These are phyloP conservation scores for Verticillium zaregamsianum DNA, from an alignment of 2,329 filamentous ascomycete species.

Conservation along the genomic window DNA sequence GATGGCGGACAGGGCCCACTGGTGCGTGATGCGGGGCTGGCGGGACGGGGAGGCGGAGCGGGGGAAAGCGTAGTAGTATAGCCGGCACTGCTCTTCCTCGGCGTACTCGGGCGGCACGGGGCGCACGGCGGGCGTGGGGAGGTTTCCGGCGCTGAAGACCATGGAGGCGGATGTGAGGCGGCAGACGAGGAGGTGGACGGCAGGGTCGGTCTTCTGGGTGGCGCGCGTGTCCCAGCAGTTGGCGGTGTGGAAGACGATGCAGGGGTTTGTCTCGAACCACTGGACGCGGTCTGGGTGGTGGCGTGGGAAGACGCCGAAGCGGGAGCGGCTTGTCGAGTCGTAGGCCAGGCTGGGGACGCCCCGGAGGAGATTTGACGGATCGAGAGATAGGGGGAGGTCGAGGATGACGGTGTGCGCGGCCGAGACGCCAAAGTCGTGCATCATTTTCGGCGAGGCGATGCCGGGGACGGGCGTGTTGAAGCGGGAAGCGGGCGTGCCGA, in stretches of 20 bases:
- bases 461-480: slow-evolving; percentile 57
- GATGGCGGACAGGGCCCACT: slow-evolving; percentile 61
- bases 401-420: slow-evolving; percentile 60
- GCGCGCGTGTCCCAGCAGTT: slow-evolving; percentile 61
- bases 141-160: slow-evolving; percentile 61
- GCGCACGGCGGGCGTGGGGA: slow-evolving; percentile 42
- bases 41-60: slow-evolving; percentile 20
- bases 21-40: slow-evolving; percentile 45
- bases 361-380: slow-evolving; percentile 56
- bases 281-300: slow-evolving; percentile 50
- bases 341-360: slow-evolving; percentile 56
- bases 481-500: slow-evolving; percentile 20
- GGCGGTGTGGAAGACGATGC: slow-evolving; percentile 68
- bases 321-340: slow-evolving; percentile 49
- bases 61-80: slow-evolving; percentile 65
- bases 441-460: slow-evolving; percentile 62
- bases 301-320: slow-evolving; percentile 66
- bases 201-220: slow-evolving; percentile 32
- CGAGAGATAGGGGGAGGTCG: slow-evolving; percentile 63
- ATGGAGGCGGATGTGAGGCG: slow-evolving; percentile 62
- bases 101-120: slow-evolving; percentile 28
- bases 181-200: slow-evolving; percentile 62
- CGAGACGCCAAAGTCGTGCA: slow-evolving; percentile 73
- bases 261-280: slow-evolving; percentile 66
- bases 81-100: slow-evolving; percentile 62